These are phyloP conservation scores for Lycium barbarum DNA, from an alignment of 257 asterid species.

Conservation along the genomic window DNA sequence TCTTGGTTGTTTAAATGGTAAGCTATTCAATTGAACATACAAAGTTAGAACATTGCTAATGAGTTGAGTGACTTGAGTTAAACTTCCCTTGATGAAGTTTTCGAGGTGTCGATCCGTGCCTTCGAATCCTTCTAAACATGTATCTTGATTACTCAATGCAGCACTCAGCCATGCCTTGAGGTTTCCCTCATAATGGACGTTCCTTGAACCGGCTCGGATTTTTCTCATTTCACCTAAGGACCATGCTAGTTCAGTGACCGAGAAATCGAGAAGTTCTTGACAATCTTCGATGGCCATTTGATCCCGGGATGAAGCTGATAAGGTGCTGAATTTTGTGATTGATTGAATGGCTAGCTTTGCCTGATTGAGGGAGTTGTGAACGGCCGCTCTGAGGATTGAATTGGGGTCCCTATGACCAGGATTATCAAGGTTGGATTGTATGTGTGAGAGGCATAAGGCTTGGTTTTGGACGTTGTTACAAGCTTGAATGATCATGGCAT, in stretches of 20 bases:
- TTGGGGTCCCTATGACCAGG: conserved; percentile 33
- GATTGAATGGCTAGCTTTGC: conserved; percentile 60
- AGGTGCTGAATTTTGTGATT: conserved; percentile 65
- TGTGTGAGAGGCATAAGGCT: conserved; percentile 57
- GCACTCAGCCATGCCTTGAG: conserved; percentile 97
- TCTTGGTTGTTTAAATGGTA: conserved; percentile 61
- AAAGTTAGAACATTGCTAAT: conserved; percentile 75
- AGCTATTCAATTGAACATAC: conserved; percentile 64
- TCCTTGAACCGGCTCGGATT: conserved; percentile 56
- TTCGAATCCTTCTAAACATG: conserved; percentile 92
- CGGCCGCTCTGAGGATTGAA: conserved; percentile 68
- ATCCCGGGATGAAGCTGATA: conserved; percentile 72
- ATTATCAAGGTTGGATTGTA: conserved; percentile 48
- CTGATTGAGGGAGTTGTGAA: conserved; percentile 63
- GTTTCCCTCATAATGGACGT: conserved; percentile 60
- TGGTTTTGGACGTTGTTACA: conserved; percentile 59
- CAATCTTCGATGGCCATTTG: conserved; percentile 88
- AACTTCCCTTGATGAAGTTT: conserved; percentile 66
- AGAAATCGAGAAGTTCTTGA: conserved; percentile 88
- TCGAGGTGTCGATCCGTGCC: conserved; percentile 85
- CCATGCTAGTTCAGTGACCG: conserved; percentile 88
- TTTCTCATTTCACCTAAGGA: conserved; percentile 73
- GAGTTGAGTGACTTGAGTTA: conserved; percentile 85
- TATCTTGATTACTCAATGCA: conserved; percentile 94
- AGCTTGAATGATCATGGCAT: conserved; percentile 64